These are phyloP conservation scores for Guyanaporus albipodus DNA, from an alignment of 768 basidiomycete genomes.

Conservation along the genomic window DNA sequence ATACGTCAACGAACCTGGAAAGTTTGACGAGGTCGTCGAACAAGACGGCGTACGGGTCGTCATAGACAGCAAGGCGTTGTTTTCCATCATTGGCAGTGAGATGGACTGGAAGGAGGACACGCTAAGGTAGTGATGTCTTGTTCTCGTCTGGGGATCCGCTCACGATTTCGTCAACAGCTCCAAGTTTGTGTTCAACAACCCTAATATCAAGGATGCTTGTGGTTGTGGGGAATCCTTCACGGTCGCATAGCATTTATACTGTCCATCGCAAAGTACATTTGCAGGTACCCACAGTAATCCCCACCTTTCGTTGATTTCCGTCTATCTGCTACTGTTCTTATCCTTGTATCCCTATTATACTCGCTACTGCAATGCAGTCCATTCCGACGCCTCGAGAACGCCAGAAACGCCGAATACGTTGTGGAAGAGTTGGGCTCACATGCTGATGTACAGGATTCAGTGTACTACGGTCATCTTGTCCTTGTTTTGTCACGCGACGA, in stretches of 20 bases:
- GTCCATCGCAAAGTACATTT: constrained; percentile 8
- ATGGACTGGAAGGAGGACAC: constrained; percentile 98
- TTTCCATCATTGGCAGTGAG: constrained; percentile 96
- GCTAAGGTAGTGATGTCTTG: constrained; percentile 52
- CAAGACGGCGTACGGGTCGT: constrained; percentile 93
- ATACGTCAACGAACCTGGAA: constrained; percentile 85
- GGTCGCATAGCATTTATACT: constrained; percentile 33
- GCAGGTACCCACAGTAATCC: constrained; percentile 11
- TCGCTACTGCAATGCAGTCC: constrained; percentile 14
- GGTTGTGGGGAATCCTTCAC: constrained; percentile 94
- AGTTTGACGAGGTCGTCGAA: constrained; percentile 94
- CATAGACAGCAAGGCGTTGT: constrained; percentile 95
- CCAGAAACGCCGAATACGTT: constrained; percentile 2
- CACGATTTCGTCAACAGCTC: constrained; percentile 43
- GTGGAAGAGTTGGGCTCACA: constrained; percentile 11
- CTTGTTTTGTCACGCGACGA: not conserved
- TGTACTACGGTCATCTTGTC: constrained; percentile 17
- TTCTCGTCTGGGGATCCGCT: not conserved
- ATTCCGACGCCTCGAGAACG: not conserved
- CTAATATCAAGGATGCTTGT: constrained; percentile 92
- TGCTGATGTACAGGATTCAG: constrained; percentile 10
- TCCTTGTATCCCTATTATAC: constrained; percentile 30
- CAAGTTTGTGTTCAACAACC: constrained; percentile 83
- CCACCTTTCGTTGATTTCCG: not conserved
- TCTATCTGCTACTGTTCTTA: constrained; percentile 2